Base-by-base conservation (phyloP, 2,329 filamentous ascomycete genomes). In the Epichloe scottii region DNA sequence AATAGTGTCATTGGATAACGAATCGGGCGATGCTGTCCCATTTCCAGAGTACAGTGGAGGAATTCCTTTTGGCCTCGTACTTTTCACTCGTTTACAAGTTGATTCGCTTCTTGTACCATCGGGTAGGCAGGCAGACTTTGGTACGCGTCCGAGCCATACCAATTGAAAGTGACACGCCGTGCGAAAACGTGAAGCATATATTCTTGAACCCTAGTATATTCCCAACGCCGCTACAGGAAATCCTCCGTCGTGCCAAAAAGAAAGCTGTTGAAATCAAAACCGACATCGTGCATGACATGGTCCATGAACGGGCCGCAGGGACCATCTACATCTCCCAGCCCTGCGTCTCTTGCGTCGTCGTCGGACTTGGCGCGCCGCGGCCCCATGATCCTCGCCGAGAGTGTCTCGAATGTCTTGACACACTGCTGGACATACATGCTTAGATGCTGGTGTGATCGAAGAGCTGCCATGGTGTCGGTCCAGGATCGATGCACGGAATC, bases 401-500 rank as follows among this genome's bases (percentile, higher is more conserved):
- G 39, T 14, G 45, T 46, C 17, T 51, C 50, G 46, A 57, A 54
- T 12, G 49, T 56, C 21, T 34, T 4, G 17, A 59, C 46, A 39
- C 54, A 58, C 23, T 56, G 48, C 19, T 54, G 54, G 3, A 58
- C 46, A 50, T 54, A 58, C 17, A 34, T 37, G 43, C 56, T 58
- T 37, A 59, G 45, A 48, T 58, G 57, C 33, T 57, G 44, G 54
- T 65, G 57, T 21, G 55, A 50, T 33, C 56, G 52, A 15, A 63
- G 53, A 11, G 52, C 53, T 11, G 53, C 49, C 44, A 62, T 46
- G 17, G 58, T 53, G 35, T 34, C 53, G 17, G 54, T 33, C 62
- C 61, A 64, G 1, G 60, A 61, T 49, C 54, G 52, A 19, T 57
- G 49, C 11, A 62, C 56, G 11, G 57, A 57, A n/a, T 56, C 49